phyloP scores from a whole-genome alignment of 192 early-diverging fungal genomes.

The Entophlyctis helioformis region DNA sequence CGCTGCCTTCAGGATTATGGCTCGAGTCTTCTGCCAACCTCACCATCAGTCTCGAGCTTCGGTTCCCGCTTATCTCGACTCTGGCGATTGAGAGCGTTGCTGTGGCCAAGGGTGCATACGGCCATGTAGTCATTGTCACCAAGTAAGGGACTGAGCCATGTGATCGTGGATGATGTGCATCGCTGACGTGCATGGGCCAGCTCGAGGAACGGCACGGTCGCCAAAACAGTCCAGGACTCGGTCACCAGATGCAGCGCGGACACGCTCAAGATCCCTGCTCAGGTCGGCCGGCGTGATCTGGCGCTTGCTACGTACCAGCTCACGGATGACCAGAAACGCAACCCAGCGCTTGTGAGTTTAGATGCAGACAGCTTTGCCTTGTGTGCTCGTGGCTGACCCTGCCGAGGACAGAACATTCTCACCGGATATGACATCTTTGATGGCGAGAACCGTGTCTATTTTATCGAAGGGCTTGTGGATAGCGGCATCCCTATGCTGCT shows the following conservation, averaged over 20 bases:
- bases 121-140: constrained; percentile 7
- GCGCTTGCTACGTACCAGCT: neutral
- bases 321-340: neutral
- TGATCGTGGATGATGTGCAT: too few species aligned
- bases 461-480: constrained; percentile 10
- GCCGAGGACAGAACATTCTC: constrained; percentile 8
- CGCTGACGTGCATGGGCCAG: too few species aligned
- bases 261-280: neutral
- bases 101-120: constrained; percentile 3
- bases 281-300: neutral
- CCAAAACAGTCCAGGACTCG: neutral
- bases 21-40: constrained; percentile 11
- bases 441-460: constrained; percentile 4
- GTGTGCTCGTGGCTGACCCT: neutral
- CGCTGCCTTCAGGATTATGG: constrained; percentile 10
- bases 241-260: neutral
- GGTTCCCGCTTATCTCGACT: constrained; percentile 10
- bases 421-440: constrained; percentile 21
- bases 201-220: constrained; percentile 1
- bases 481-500: constrained; percentile 2
- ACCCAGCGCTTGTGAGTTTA: constrained; percentile 5
- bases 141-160: too few species aligned
- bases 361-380: too few species aligned
- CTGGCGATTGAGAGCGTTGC: neutral
- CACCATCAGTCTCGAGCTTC: constrained; percentile 5